Evolutionary conservation across 129 eudicot genomes (phyloP), one percentile per base, ranked within the genome.

Genomic region (Deinandra increscens): DNA sequence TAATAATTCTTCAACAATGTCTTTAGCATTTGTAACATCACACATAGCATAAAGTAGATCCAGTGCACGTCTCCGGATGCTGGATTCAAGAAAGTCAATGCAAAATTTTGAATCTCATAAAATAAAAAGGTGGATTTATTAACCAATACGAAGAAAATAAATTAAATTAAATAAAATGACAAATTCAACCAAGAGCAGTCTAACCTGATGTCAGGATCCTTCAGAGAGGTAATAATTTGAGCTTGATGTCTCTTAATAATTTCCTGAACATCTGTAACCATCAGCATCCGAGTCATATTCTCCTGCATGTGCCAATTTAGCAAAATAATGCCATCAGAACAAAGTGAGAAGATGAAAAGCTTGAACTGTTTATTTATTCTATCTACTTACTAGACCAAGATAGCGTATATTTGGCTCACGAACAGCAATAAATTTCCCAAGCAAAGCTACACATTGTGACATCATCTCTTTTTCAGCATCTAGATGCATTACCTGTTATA

Each of bases 391-490:
- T 86, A 93, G 72, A 68, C 99, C 99, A 80, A 93, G 95, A 83
- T 93, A 93, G 19, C 99, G 89, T 64, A 93, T 93, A 70, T 93
- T 93, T 18, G 99, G 99, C 63, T 93, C 99, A 42, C 99, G 99
- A 6, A 89, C 99, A 60, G 99, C 97, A 49, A 93, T 93, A 79
- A 93, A 93, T 75, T 93, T 93, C 41, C 99, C 99, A 73, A 93
- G 88, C 82, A 93, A 80, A 14, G 99, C 99, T 78, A 93, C 97
- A 82, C 97, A 89, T 48, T 93, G 97, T 43, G 99, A 93, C 99
- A 93, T 89, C 99, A 93, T 93, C 77, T 93, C 99, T 69, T 89
- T 85, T 79, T 93, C 99, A 31, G 99, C 99, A 89, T 93, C 99
- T 76, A 93, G 95, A 81, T 93, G 99, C 99, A 93, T 93, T 66